Base-by-base conservation (phyloP, 768 basidiomycete species). In the Trametes sanguinea region DNA sequence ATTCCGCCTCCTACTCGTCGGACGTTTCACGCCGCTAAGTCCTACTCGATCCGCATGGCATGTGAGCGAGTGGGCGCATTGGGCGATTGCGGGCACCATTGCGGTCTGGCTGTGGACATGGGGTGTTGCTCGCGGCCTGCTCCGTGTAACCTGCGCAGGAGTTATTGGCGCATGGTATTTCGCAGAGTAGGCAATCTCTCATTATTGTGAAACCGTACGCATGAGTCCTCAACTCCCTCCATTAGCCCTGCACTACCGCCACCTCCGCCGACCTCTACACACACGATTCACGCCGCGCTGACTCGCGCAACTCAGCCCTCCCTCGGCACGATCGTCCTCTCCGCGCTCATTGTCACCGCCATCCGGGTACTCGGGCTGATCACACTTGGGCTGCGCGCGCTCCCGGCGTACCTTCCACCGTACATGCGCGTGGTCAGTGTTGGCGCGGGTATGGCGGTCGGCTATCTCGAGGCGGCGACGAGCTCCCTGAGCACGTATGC, bases 81-180 rank as follows among this genome's bases (percentile, higher is more conserved):
- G 77, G 90, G 87, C 92, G 60, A 87, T 87, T 30, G 73, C 80
- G n/a, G 75, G 77, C 3, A 76, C 82, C 1, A 71, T 82, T 4
- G 71, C 74, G 2, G 72, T 85, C 0, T 89, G 87, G 85, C 72
- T 87, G n/a, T 89, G 88, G 88, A 86, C 82, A 17, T 87, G 88
- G 83, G 84, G 82, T 9, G 88, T 97, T 6, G 85, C 90, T 17
- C 81, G 94, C 43, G 94, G 94, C 1, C 71, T 92, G 1, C 75
- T 94, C 46, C 80, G 92, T 6, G 90, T 89, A 56, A 84, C 87
- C 2, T 85, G 87, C 59, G 88, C 93, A 0, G 89, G 88, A 33
- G 91, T 95, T 4, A 84, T 98, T 37, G 95, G 94, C 2, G 87
- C 89, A 47, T 98, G 95, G 95, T 97, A 96, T 72, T 96, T 93